Evolutionary conservation across 345 rosid genomes (phyloP), one percentile per base, ranked within the genome.

Genomic region (Reutealis trisperma): DNA sequence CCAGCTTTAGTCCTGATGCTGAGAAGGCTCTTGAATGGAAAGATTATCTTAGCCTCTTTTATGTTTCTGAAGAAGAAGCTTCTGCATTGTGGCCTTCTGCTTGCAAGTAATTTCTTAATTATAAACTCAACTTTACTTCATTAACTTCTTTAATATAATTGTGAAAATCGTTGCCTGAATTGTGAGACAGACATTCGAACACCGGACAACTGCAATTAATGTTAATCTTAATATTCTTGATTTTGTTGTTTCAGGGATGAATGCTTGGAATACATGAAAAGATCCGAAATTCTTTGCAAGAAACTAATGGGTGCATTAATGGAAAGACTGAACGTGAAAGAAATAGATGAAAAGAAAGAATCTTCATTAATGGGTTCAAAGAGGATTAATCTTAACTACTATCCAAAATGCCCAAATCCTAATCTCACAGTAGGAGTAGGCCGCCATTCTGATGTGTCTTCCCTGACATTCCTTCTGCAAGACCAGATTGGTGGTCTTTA

Each of bases 21-120:
- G 74, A 71, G 52, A 71, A 71, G 55, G 75, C 87, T 70, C 75
- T 89, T 3, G 88, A 86, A 79, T 86, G 87, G 90, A 87, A 87
- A 80, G 92, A 89, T 75, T 87, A 80, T 42, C 87, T 84, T 5
- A 86, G 92, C 71, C 84, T 84, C 77, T 79, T 85, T 77, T 87
- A 82, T 37, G 86, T 84, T 49, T 84, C 90, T 8, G 85, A 84
- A 5, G 85, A 81, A 8, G 86, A 84, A 66, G 83, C 88, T 55
- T 65, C 81, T 52, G 76, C 86, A 64, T 64, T 79, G 7, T 82
- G 89, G 89, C 90, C 89, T 79, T 71, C 84, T 59, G 77, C 65
- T 21, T 85, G 89, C 41, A 72, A n/a, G 70, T 66, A 66, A 18
- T 21, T 16, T 8, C 18, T 41, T 37, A 37, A 34, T 34, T 5